phyloP scores from a whole-genome alignment of 805 yeast species.

The Zygoascus tannicola region DNA sequence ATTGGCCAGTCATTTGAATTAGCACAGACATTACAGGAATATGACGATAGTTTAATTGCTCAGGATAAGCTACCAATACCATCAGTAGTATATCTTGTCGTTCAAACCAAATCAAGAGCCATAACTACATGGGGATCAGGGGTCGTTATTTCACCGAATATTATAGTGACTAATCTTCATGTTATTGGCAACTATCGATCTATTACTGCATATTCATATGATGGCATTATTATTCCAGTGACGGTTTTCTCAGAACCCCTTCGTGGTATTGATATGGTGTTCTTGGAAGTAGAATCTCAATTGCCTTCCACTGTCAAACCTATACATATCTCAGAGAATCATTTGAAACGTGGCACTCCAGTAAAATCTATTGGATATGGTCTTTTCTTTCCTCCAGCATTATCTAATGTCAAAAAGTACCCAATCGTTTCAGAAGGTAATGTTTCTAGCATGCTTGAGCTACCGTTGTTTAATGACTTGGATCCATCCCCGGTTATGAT shows the following conservation, averaged over 20 bases:
- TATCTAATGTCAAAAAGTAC: conserved; percentile 7
- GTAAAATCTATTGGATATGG: conserved; percentile 29
- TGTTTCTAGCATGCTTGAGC: conserved; percentile 13
- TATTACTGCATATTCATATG: conserved; percentile 3
- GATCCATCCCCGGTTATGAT: conserved; percentile 19
- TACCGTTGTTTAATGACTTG: conserved; percentile 10
- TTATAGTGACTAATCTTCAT: conserved; percentile 28
- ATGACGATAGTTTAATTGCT: not conserved
- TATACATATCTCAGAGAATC: not conserved
- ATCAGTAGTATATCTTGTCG: not conserved
- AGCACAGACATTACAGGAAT: too few species aligned
- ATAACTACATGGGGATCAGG: conserved; percentile 31
- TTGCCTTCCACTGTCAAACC: not conserved
- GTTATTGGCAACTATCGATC: conserved; percentile 18
- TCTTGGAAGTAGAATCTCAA: conserved; percentile 8
- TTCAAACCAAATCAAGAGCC: conserved; percentile 12
- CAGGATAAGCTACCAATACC: conserved; percentile 7
- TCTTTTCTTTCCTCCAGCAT: conserved; percentile 23
- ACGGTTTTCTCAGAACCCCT: conserved; percentile 19
- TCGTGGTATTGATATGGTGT: conserved; percentile 25
- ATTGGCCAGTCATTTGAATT: not conserved
- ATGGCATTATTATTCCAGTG: conserved; percentile 11
- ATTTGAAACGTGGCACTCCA: conserved; percentile 9
- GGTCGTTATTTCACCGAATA: conserved; percentile 21
- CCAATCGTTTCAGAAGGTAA: conserved; percentile 23